Evolutionary conservation across 176 grass and related monocot species (phyloP), one percentile per base, ranked within the genome.

Genomic region (Carex littledalei): DNA sequence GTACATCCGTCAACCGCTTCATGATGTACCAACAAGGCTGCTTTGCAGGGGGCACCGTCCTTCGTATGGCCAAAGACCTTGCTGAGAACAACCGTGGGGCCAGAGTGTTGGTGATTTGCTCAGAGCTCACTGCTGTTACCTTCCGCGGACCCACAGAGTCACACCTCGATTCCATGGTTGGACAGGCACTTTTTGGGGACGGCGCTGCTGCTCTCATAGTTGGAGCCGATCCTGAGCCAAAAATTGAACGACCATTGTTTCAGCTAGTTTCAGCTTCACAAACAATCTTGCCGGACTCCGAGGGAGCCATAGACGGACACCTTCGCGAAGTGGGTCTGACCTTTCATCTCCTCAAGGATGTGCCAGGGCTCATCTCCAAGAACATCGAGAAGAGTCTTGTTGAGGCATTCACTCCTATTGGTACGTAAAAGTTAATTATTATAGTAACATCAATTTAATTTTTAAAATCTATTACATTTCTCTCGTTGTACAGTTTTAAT

Each of bases 1-100:
- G 75, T 34, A 50, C 75, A 11, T 79, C 75, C 3, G 75, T 79
- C 22, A 79, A 79, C 13, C 49, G 75, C 9, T 79, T 79, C 75
- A 79, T 79, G 50, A 79, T 79, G 75, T 76, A 76, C 71, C 71
- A 76, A 3, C 71, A 76, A 50, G 71, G 39, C 16, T 76, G 71
- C 10, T 76, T 79, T 29, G 47, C 75, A 0, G 75, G 75, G 14
- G 75, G 75, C 20, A 79, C 75, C 11, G 50, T 79, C 1, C 75
- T 58, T 29, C 39, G 75, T 6, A 79, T 79, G 75, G 75, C 75
- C 2, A 79, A 79, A 41, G 75, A 79, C 45, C 45, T 79, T 57
- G 75, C 75, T 6, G 75, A 79, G 75, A 79, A 79, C 45, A 79
- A 79, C 11, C 7, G 21, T 79, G 75, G 21, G 16, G 75, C 75